Base-by-base conservation (phyloP, 2,329 filamentous ascomycete genomes). In the Didymella lethalis region DNA sequence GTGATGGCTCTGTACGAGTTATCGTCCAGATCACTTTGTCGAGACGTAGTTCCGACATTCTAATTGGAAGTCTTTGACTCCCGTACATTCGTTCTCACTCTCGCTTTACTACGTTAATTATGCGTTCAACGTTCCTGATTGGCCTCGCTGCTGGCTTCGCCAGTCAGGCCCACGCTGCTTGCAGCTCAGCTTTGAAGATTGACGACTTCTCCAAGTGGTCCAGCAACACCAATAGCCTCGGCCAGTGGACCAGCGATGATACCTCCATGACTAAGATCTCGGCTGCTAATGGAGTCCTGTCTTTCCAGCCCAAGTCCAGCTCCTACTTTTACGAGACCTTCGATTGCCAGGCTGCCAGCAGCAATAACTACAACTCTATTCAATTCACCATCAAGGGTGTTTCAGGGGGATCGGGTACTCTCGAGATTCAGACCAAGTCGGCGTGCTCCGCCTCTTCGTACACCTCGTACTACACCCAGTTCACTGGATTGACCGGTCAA, bases 241-340 rank as follows among this genome's bases (percentile, higher is more conserved):
- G 64, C 54, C 58, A 61, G 31, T 78, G 74, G 72, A 75, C 73
- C 34, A 77, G 75, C 62, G 75, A 85, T 63, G 84, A 86, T 74
- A 79, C 75, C 14, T 76, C 78, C 57, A 84, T 83, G 77, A 75
- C 73, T 62, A 71, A 79, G 67, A 69, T 82, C 69, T 76, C 74
- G 44, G 79, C 75, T 32, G 74, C 74, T 14, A 73, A 73, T 14
- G 80, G 80, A 46, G 78, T 81, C 29, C 77, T 85, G 23, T 79
- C 78, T 7, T 83, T 86, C 72, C 81, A 78, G n/a, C 81, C 82
- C 31, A 82, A 79, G 60, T 66, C 76, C 16, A 67, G 64, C 26
- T 81, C 82, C 12, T 86, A 86, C 74, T 85, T 84, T 62, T 85
- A 85, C 66, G 83, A 84, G 68, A 82, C 79, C 1, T 81, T 86